Percentiles rank a stretch among this genome's conserved stretches.
These are phyloP conservation scores for Cucurbita argyrosperma DNA, from an alignment of 306 rosid genomes.

Conservation along the genomic window DNA sequence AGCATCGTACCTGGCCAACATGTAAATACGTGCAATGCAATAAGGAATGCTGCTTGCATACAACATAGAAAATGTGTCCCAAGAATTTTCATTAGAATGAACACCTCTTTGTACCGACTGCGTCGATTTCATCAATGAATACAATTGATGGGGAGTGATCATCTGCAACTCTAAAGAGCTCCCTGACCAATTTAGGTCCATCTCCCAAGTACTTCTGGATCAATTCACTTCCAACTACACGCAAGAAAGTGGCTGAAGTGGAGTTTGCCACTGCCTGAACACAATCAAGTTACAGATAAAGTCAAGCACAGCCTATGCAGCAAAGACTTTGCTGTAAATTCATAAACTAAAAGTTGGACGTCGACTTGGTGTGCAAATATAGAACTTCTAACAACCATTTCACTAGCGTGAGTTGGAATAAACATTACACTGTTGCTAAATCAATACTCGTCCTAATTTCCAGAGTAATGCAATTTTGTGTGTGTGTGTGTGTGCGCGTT, in stretches of 20 bases:
- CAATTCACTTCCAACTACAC: constrained; percentile 98
- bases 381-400: background rate
- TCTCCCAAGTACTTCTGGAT: constrained; percentile 95
- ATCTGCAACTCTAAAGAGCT: constrained; percentile 96
- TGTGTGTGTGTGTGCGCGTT: too few species aligned
- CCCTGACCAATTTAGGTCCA: constrained; percentile 96
- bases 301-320: background rate
- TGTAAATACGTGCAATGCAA: background rate
- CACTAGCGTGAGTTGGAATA: background rate
- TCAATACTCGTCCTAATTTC: background rate
- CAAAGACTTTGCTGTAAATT: background rate
- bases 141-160: constrained; percentile 96
- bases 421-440: background rate
- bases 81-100: background rate
- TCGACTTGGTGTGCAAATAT: background rate
- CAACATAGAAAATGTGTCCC: background rate
- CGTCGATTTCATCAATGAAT: constrained; percentile 96
- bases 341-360: background rate
- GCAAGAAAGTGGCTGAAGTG: constrained; percentile 92
- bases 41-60: background rate
- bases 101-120: constrained; percentile 93
- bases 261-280: constrained; percentile 96
- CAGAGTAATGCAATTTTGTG: background rate
- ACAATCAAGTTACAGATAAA: background rate
- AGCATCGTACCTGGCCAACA: constrained; percentile 62